A percentile compares a stretch with the other conserved stretches of the same genome.
Evolutionary conservation across 768 basidiomycete genomes (phyloP).

Genomic region (Lactarius hengduanensis): DNA sequence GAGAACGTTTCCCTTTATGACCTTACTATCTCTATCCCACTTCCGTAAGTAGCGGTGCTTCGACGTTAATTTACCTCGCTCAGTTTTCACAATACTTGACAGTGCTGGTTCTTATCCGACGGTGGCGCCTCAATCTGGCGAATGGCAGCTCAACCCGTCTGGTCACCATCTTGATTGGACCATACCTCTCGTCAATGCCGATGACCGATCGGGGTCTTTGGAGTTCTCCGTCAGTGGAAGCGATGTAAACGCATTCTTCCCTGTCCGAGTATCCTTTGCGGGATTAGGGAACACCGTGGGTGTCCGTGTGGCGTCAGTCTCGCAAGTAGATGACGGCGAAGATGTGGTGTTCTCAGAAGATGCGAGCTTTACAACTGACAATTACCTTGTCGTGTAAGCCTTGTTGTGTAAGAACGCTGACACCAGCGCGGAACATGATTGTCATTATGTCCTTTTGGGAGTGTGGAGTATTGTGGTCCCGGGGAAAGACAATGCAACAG

Average conservation of each 20-base stretch:
- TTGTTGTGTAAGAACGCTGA: conserved; percentile 6
- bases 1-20: conserved; percentile 77
- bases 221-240: conserved; percentile 89
- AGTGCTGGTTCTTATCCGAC: conserved; percentile 84
- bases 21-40: conserved; percentile 85
- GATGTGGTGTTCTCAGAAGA: conserved; percentile 56
- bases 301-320: conserved; percentile 59
- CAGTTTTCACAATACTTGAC: conserved; percentile 5
- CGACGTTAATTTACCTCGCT: not conserved
- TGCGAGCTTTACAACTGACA: conserved; percentile 48
- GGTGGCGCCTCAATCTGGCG: conserved; percentile 70
- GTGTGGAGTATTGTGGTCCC: not conserved
- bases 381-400: conserved; percentile 44
- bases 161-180: conserved; percentile 86
- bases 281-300: conserved; percentile 81
- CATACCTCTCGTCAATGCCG: conserved; percentile 61
- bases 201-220: conserved; percentile 76
- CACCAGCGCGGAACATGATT: conserved; percentile 11
- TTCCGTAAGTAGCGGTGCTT: conserved; percentile 64
- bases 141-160: conserved; percentile 80
- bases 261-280: conserved; percentile 80
- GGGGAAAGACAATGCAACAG: not conserved
- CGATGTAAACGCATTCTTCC: conserved; percentile 86
- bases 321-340: conserved; percentile 49
- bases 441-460: conserved; percentile 1